These are phyloP conservation scores for Ophiognomonia clavigignenti-juglandacearum DNA, from an alignment of 2,329 filamentous ascomycete genomes.

Conservation along the genomic window DNA sequence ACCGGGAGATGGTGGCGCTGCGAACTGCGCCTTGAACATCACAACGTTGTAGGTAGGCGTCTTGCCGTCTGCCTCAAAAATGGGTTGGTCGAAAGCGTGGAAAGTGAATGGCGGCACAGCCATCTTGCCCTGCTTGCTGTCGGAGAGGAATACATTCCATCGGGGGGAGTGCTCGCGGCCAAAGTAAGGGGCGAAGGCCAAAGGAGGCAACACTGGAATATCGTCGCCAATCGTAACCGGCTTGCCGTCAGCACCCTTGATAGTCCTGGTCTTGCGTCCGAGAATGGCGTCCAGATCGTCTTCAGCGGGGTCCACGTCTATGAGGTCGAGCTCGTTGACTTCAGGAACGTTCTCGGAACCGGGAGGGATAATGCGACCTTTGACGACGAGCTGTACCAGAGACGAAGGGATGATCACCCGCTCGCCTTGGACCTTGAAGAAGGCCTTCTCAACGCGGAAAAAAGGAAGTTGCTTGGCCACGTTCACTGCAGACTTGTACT, in stretches of 20 bases:
- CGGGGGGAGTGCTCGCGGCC: conserved; percentile 82
- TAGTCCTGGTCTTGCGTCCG: conserved; percentile 66
- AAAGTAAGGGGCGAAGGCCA: conserved; percentile 88
- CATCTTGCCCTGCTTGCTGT: conserved; percentile 92
- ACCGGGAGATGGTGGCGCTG: conserved; percentile 85
- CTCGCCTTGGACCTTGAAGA: conserved; percentile 98
- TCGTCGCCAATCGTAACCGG: conserved; percentile 47
- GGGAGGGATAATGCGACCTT: conserved; percentile 88
- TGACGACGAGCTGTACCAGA: conserved; percentile 89
- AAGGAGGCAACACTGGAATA: conserved; percentile 68
- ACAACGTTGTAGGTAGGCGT: conserved; percentile 87
- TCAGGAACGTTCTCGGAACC: conserved; percentile 70
- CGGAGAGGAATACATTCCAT: conserved; percentile 93
- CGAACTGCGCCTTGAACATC: conserved; percentile 95
- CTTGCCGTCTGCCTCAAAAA: conserved; percentile 73
- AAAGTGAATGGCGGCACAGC: conserved; percentile 97
- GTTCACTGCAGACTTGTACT: conserved; percentile 70
- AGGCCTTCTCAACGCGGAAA: conserved; percentile 82
- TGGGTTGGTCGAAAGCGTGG: conserved; percentile 81
- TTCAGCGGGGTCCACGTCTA: conserved; percentile 89
- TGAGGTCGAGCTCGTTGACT: conserved; percentile 72
- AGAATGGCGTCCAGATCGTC: conserved; percentile 83
- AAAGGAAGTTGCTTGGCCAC: conserved; percentile 82
- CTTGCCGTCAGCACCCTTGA: conserved; percentile 58
- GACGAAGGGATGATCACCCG: conserved; percentile 87